These are phyloP conservation scores for Aspergillus pseudotamarii DNA, from an alignment of 2,329 filamentous ascomycete species.

Conservation along the genomic window DNA sequence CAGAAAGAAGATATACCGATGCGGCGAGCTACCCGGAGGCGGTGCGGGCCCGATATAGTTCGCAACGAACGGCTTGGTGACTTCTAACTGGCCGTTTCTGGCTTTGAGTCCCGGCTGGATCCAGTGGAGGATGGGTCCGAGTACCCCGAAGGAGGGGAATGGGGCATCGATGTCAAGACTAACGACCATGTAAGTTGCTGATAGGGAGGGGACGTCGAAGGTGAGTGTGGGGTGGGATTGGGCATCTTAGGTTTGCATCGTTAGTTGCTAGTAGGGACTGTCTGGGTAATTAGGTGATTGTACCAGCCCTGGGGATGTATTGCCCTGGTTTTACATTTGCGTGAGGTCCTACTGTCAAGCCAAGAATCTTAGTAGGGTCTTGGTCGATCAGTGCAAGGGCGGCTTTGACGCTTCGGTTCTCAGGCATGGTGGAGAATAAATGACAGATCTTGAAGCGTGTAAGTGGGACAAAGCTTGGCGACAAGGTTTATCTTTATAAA, in stretches of 20 bases:
- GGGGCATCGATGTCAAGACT: constrained; percentile 35
- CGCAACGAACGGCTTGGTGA: constrained; percentile 27
- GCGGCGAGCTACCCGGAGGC: constrained; percentile 50
- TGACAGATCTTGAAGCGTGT: too few relatives aligned
- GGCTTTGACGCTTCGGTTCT: not conserved
- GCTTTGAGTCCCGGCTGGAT: constrained; percentile 29
- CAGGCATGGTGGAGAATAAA: not conserved
- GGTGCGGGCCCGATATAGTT: constrained; percentile 52
- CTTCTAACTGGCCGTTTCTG: not conserved
- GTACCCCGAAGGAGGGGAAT: constrained; percentile 29
- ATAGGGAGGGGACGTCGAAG: constrained; percentile 18
- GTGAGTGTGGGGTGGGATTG: constrained; percentile 24
- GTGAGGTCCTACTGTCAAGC: not conserved
- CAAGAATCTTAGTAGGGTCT: not conserved
- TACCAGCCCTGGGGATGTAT: not conserved
- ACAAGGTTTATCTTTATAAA: not conserved
- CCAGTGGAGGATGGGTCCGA: constrained; percentile 38
- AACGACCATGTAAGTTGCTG: constrained; percentile 30
- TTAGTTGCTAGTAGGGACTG: not conserved
- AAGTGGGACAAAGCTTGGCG: not conserved
- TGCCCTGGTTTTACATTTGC: not conserved
- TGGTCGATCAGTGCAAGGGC: not conserved
- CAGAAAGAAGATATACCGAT: constrained; percentile 55
- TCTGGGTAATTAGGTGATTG: too few relatives aligned
- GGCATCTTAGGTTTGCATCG: constrained; percentile 15